A percentile compares a stretch with the other conserved stretches of the same genome.
Evolutionary conservation across 225 moss, liverwort and hornwort species (phyloP).

Genomic region (Climacium dendroides): DNA sequence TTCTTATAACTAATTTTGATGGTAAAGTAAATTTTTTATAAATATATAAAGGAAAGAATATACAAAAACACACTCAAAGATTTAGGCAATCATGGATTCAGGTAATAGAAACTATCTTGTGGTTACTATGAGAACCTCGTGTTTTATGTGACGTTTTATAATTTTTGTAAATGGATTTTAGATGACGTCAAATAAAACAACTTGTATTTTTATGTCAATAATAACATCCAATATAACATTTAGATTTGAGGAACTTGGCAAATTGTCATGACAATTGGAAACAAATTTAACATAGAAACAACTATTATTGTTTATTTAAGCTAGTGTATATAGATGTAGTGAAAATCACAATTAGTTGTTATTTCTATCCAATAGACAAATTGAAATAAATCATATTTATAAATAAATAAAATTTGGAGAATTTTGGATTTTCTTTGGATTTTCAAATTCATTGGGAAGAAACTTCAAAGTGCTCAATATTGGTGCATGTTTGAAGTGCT

Average conservation of each 20-base stretch:
- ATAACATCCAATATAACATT: too few species aligned
- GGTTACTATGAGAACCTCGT: too few species aligned
- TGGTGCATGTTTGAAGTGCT: neutral
- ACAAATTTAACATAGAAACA: neutral
- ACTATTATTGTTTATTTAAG: fast-evolving
- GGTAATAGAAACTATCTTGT: fast-evolving
- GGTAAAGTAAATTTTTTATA: neutral
- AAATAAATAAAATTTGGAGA: neutral
- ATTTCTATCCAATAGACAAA: fast-evolving
- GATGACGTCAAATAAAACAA: too few species aligned
- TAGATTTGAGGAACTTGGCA: neutral
- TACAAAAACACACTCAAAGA: neutral
- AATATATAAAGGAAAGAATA: neutral
- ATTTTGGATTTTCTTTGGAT: neutral
- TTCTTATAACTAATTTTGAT: neutral
- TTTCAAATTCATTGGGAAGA: neutral
- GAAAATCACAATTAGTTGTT: neutral
- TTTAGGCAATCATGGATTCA: neutral
- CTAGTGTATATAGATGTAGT: fast-evolving
- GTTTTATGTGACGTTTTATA: too few species aligned
- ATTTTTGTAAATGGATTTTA: too few species aligned
- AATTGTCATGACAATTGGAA: fast-evolving
- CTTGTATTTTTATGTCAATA: too few species aligned
- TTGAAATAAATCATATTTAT: too few species aligned
- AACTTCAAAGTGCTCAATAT: neutral